Evolutionary conservation across 2,329 filamentous ascomycete species (phyloP), one percentile per base, ranked within the genome.

Genomic region (Venturia effusa): DNA sequence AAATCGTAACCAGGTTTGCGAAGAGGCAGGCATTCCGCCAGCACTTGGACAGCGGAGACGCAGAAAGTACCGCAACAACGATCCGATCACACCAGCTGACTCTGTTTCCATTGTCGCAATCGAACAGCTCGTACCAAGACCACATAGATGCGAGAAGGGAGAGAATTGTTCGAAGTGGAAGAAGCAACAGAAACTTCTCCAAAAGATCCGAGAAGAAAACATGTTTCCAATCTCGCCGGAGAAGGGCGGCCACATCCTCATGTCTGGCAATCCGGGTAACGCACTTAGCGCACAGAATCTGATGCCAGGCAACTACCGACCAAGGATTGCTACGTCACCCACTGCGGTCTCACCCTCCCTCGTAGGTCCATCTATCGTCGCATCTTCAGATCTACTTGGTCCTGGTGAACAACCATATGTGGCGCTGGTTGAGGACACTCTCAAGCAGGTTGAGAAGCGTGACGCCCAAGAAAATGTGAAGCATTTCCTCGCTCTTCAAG

Each of bases 401-500:
- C 88, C 89, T 6, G 83, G 83, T 8, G 75, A 82, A 41, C 73
- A 86, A 15, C 82, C 88, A 27, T 80, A 86, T 30, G 81, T 92
- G 66, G 77, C 77, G 24, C 83, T 97, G 43, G 87, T 92, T 69
- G 87, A 92, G 73, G 85, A 88, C 60, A 83, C 81, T 51, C 85
- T 96, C 19, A 84, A 86, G 65, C 85, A 81, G 67, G 73, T 96
- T 39, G 82, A 88, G 71, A 79, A 81, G 22, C 83, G 88, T 62
- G 92, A 97, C 71, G 89, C 92, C 6, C 92, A 95, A 74, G 92
- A 97, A 76, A 96, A 93, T 69, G 91, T 97, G 41, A 87, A 90
- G 71, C 90, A 96, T 68, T 97, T 96, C 76, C 83, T 97, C 62
- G 84, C 84, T 71, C 92, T 96, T 73, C 93, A 97, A 73, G 87